These are phyloP conservation scores for Fusarium setosum DNA, from an alignment of 2,329 filamentous ascomycete species.

Conservation along the genomic window DNA sequence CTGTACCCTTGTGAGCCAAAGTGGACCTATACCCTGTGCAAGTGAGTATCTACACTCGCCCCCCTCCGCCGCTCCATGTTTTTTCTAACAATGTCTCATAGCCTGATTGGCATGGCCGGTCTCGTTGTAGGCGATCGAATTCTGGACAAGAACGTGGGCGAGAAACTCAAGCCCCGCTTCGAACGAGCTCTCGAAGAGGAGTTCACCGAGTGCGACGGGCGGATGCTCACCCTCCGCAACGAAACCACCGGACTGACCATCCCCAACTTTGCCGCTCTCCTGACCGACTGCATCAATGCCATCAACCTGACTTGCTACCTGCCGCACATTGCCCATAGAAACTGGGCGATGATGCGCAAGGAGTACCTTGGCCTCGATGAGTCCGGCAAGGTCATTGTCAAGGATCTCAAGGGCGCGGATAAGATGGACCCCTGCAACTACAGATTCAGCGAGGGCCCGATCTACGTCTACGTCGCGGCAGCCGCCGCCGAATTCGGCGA, in stretches of 20 bases:
- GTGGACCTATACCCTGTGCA: not conserved
- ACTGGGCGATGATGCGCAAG: not conserved
- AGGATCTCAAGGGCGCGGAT: not conserved
- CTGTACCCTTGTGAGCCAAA: conserved; percentile 1
- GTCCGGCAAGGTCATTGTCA: not conserved
- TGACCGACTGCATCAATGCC: not conserved
- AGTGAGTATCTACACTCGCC: not conserved
- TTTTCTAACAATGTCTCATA: not conserved
- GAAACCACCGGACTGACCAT: not conserved
- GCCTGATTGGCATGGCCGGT: not conserved
- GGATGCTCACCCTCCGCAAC: not conserved
- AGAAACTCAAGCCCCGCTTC: not conserved
- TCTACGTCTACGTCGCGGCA: not conserved
- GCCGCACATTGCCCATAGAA: not conserved
- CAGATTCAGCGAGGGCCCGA: not conserved
- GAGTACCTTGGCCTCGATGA: not conserved
- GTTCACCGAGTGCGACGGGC: not conserved
- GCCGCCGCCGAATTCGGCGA: not conserved
- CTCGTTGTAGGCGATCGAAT: not conserved
- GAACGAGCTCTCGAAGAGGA: not conserved
- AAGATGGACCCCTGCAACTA: conserved; percentile 8
- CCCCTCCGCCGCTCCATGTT: not conserved
- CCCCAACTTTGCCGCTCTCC: not conserved
- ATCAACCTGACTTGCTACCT: not conserved
- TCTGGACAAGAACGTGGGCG: not conserved